phyloP scores from a whole-genome alignment of 768 basidiomycete genomes.

The Boletus huronensis region DNA sequence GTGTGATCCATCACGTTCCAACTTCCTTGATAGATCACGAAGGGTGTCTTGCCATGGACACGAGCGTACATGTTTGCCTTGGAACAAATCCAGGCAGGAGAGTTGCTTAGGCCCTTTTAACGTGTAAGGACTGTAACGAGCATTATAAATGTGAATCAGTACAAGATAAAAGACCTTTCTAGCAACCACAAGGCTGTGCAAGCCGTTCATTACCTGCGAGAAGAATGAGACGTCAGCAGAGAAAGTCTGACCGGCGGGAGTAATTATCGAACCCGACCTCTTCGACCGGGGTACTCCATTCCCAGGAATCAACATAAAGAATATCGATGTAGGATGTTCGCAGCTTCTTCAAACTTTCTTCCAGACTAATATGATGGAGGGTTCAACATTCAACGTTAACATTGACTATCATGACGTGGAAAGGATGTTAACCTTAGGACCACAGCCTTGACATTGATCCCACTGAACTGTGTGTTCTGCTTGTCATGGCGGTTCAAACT shows the following conservation, averaged over 20 bases:
- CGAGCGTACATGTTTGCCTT: slow-evolving; percentile 1
- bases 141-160: background rate
- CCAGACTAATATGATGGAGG: background rate
- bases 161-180: background rate
- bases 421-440: background rate
- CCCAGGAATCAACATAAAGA: background rate
- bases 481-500: background rate
- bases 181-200: background rate
- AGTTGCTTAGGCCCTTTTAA: background rate
- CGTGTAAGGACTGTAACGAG: background rate
- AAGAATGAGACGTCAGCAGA: background rate
- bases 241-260: too few species aligned
- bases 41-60: background rate
- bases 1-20: background rate
- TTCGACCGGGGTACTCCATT: background rate
- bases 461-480: background rate
- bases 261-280: background rate
- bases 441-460: background rate
- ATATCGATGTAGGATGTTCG: background rate
- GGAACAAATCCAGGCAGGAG: background rate
- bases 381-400: too few species aligned
- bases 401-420: too few species aligned
- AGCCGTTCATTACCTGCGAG: background rate
- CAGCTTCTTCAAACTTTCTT: background rate
- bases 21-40: background rate